Conservation (phyloP, 306 rosid genomes). For the Quercus cerris region DNA sequence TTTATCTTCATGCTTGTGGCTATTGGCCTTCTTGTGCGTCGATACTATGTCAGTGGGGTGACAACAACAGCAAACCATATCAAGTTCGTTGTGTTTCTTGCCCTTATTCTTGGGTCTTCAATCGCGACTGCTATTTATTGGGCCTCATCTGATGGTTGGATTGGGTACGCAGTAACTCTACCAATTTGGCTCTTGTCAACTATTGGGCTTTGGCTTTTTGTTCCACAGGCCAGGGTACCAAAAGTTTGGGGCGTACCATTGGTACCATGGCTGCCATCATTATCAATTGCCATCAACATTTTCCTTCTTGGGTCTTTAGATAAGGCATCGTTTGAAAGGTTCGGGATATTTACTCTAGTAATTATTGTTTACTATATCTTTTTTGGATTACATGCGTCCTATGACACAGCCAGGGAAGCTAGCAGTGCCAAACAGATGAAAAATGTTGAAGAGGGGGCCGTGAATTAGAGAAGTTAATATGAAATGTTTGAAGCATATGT, state of each 20-base stretch:
- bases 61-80: slow-evolving; percentile 29
- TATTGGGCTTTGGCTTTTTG: slow-evolving; percentile 30
- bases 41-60: slow-evolving; percentile 53
- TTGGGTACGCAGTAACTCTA: slow-evolving; percentile 35
- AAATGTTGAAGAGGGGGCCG: slow-evolving; percentile 3
- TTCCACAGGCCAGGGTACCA: slow-evolving; percentile 67
- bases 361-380: slow-evolving; percentile 38
- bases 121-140: slow-evolving; percentile 37
- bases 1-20: slow-evolving; percentile 82
- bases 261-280: slow-evolving; percentile 75
- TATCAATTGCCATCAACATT: slow-evolving; percentile 62
- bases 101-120: slow-evolving; percentile 46
- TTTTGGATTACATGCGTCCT: slow-evolving; percentile 49
- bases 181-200: slow-evolving; percentile 64
- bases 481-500: neutral
- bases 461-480: neutral
- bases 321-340: slow-evolving; percentile 41
- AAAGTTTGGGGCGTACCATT: slow-evolving; percentile 76
- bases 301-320: slow-evolving; percentile 85
- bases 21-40: slow-evolving; percentile 58
- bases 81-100: slow-evolving; percentile 41
- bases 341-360: slow-evolving; percentile 29
- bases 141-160: slow-evolving; percentile 36
- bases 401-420: slow-evolving; percentile 42
- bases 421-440: neutral